Evolutionary conservation across 2,329 filamentous ascomycete species (phyloP).

Genomic region (Ophidiomyces ophidiicola): DNA sequence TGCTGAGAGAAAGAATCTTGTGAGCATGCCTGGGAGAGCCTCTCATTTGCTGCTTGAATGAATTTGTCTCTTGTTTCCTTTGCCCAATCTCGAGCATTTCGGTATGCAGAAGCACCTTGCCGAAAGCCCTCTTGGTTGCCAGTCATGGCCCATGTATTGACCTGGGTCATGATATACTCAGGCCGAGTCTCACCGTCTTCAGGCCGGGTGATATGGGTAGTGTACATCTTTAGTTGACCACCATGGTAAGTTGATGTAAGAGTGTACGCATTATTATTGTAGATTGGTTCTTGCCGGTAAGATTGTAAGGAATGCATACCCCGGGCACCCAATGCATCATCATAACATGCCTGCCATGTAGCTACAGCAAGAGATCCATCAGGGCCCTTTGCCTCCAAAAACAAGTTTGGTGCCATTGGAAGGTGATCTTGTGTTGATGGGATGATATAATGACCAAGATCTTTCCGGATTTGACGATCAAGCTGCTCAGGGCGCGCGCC

Average conservation of each 20-base stretch:
- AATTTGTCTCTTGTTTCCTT: conserved; percentile 24
- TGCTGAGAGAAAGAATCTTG: no score
- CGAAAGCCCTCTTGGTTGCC: conserved; percentile 21
- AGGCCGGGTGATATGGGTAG: conserved; percentile 6
- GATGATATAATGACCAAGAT: conserved; percentile 19
- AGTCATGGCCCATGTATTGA: conserved; percentile 23
- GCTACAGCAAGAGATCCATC: conserved; percentile 23
- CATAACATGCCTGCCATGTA: conserved; percentile 26
- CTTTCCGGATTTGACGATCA: conserved; percentile 19
- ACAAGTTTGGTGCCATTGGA: conserved; percentile 21
- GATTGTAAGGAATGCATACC: conserved; percentile 31
- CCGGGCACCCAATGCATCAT: conserved; percentile 29
- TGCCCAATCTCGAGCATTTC: conserved; percentile 32
- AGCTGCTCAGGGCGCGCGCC: conserved; percentile 22
- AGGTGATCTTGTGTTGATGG: conserved; percentile 17
- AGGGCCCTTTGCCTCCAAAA: conserved; percentile 32
- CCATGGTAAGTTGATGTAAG: conserved; percentile 20
- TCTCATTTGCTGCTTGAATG: conserved; percentile 9
- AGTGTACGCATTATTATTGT: conserved; percentile 32
- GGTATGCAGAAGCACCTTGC: conserved; percentile 28
- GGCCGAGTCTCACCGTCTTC: not conserved
- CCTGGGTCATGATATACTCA: conserved; percentile 11
- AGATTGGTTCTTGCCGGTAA: conserved; percentile 23
- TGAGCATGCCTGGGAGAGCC: not conserved
- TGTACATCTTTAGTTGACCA: conserved; percentile 10